A percentile compares a stretch with the other conserved stretches of the same genome.
phyloP scores from a whole-genome alignment of 371 early-diverging fungal species.

The Mucor irregularis region DNA sequence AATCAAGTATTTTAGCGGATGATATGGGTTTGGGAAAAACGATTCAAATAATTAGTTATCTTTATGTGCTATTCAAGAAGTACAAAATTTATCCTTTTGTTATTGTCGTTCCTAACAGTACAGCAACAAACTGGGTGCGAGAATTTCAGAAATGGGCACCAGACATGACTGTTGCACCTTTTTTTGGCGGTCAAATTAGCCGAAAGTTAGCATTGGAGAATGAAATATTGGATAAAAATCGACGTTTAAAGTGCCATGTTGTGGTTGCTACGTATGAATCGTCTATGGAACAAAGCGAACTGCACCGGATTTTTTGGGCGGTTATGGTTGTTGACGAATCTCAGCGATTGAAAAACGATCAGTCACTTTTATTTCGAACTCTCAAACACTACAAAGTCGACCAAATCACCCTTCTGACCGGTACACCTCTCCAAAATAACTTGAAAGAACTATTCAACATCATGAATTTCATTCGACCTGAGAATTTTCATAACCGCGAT shows the following conservation, averaged over 20 bases:
- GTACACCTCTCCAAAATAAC: constrained; percentile 84
- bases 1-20: constrained; percentile 86
- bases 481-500: constrained; percentile 47
- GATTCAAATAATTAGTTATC: constrained; percentile 81
- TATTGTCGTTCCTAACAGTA: constrained; percentile 84
- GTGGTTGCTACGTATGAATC: constrained; percentile 80
- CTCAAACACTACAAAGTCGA: constrained; percentile 50
- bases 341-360: constrained; percentile 84
- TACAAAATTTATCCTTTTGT: constrained; percentile 73
- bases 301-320: constrained; percentile 55
- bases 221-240: constrained; percentile 59
- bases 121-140: constrained; percentile 80
- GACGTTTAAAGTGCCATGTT: constrained; percentile 70
- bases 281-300: background rate
- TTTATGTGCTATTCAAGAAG: constrained; percentile 56
- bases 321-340: constrained; percentile 84
- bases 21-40: constrained; percentile 96
- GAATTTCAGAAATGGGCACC: constrained; percentile 85
- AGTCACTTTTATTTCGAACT: constrained; percentile 66
- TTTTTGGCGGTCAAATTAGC: constrained; percentile 47
- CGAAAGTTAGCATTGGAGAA: constrained; percentile 59
- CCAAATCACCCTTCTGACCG: constrained; percentile 74
- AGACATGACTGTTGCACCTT: constrained; percentile 58
- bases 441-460: constrained; percentile 72
- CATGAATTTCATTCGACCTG: constrained; percentile 76